Conservation (phyloP, 1,284 basidiomycete genomes). For the Xerocomus minutiporus region DNA sequence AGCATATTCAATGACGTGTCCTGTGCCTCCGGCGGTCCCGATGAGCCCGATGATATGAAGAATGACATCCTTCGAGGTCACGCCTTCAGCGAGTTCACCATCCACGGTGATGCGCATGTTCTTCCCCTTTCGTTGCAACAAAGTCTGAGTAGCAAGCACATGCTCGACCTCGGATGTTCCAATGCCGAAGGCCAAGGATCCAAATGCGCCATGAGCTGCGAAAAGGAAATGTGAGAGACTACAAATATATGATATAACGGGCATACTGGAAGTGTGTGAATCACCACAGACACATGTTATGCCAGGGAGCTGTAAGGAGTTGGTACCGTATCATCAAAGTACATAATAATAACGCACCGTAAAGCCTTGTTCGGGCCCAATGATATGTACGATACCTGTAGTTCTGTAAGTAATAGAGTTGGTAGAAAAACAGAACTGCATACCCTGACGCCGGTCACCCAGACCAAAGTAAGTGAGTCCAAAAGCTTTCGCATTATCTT, state of each 20-base stretch:
- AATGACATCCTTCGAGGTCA: constrained; percentile 92
- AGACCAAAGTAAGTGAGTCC: constrained; percentile 95
- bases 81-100: constrained; percentile 81
- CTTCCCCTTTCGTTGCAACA: constrained; percentile 89
- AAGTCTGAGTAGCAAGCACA: constrained; percentile 92
- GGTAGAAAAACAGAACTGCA: constrained; percentile 6
- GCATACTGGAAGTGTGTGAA: constrained; percentile 86
- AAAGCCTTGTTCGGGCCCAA: constrained; percentile 96
- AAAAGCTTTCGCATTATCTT: constrained; percentile 94
- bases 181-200: constrained; percentile 94
- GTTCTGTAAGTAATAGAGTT: constrained; percentile 7
- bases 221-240: constrained; percentile 4
- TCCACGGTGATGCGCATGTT: constrained; percentile 96
- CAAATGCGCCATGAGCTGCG: constrained; percentile 90
- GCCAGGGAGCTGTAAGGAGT: constrained; percentile 67
- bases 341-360: constrained; percentile 49
- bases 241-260: neutral
- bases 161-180: constrained; percentile 97
- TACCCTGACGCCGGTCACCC: constrained; percentile 86
- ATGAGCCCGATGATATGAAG: constrained; percentile 93
- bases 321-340: neutral
- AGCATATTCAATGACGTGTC: constrained; percentile 89
- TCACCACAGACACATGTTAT: constrained; percentile 96
- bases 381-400: constrained; percentile 89
- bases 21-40: constrained; percentile 93